Percentiles rank a stretch among this genome's conserved stretches.
Evolutionary conservation across 768 basidiomycete genomes (phyloP).

Genomic region (Panellus pusillus): DNA sequence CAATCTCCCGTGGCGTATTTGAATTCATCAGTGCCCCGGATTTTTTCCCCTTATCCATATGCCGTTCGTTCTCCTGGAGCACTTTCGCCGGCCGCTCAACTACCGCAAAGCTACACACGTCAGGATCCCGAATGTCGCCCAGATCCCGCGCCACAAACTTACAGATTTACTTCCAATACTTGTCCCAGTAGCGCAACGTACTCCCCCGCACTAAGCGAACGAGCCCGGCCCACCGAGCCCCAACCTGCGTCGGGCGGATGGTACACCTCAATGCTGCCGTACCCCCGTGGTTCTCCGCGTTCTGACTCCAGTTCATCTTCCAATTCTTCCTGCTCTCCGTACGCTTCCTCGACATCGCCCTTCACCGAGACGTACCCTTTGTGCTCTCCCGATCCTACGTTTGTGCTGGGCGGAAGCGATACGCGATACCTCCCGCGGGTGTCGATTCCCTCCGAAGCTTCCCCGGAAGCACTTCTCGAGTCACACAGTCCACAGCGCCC

Average conservation of each 20-base stretch:
- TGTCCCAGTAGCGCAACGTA: background rate
- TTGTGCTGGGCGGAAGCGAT: background rate
- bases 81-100: constrained; percentile 24
- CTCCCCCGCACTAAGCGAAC: background rate
- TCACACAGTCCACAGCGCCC: constrained; percentile 19
- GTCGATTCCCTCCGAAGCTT: constrained; percentile 16
- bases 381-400: background rate
- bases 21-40: constrained; percentile 30
- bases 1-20: constrained; percentile 22
- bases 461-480: constrained; percentile 12
- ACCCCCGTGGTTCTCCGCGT: constrained; percentile 10
- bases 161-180: background rate
- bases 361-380: background rate
- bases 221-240: background rate
- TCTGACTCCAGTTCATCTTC: constrained; percentile 11
- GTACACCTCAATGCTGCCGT: constrained; percentile 14
- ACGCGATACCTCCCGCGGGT: constrained; percentile 12
- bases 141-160: constrained; percentile 5
- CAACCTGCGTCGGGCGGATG: constrained; percentile 6
- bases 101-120: constrained; percentile 44
- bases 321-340: background rate
- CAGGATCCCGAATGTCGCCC: constrained; percentile 23
- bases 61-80: constrained; percentile 1
- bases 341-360: background rate
- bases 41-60: constrained; percentile 23